Conservation (phyloP, 768 basidiomycete species). For the Tulasnella calospora region DNA sequence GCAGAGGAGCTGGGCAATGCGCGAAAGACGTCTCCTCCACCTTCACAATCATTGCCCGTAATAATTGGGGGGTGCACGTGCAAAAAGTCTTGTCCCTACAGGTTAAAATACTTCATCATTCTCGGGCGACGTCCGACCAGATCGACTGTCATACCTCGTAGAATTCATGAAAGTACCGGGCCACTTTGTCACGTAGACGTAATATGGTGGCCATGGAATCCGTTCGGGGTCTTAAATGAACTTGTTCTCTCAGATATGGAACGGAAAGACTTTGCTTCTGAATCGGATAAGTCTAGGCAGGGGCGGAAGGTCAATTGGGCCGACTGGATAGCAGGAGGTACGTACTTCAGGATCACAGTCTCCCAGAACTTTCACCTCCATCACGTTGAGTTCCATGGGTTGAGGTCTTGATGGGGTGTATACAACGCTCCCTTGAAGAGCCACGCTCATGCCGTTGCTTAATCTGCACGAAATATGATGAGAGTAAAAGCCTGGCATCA, state of each 20-base stretch:
- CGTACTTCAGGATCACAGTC: constrained; percentile 54
- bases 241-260: constrained; percentile 78
- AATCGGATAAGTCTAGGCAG: constrained; percentile 71
- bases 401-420: constrained; percentile 50
- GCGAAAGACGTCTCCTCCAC: constrained; percentile 87
- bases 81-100: constrained; percentile 68
- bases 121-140: not conserved
- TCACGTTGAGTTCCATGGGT: constrained; percentile 49
- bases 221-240: constrained; percentile 83
- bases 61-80: constrained; percentile 81
- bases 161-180: constrained; percentile 55
- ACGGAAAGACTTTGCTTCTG: constrained; percentile 79
- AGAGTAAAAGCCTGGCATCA: not conserved
- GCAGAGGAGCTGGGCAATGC: constrained; percentile 37
- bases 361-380: constrained; percentile 50
- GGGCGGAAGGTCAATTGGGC: not conserved
- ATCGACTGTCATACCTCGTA: constrained; percentile 57
- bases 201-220: constrained; percentile 66
- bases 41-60: constrained; percentile 91
- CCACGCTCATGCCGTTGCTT: constrained; percentile 54
- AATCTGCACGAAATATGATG: constrained; percentile 36
- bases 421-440: constrained; percentile 45
- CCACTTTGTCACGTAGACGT: constrained; percentile 58
- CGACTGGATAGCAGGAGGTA: not conserved
- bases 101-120: constrained; percentile 18